Evolutionary conservation across 306 rosid species (phyloP).

Genomic region (Mimosa bimucronata): DNA sequence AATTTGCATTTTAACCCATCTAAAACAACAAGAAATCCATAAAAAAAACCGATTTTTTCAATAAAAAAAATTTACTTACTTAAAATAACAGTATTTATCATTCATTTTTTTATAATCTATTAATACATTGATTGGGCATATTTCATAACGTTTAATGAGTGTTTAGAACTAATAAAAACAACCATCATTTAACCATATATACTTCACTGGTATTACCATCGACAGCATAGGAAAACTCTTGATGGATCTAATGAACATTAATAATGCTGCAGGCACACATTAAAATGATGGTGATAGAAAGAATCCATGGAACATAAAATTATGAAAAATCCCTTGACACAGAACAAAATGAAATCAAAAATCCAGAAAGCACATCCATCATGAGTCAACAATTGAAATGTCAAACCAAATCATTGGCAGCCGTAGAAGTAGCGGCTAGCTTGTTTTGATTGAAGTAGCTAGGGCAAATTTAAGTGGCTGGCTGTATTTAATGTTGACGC

Average conservation of each 20-base stretch:
- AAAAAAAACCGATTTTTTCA: no score
- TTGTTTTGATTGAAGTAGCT: not conserved
- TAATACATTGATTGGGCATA: not conserved
- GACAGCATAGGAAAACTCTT: not conserved
- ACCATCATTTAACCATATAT: not conserved
- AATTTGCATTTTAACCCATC: no score
- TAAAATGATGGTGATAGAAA: not conserved
- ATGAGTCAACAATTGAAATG: not conserved
- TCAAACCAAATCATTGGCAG: not conserved
- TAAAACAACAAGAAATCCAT: no score
- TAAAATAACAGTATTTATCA: no score
- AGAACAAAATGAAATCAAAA: not conserved
- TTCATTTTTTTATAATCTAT: not conserved
- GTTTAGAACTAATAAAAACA: not conserved
- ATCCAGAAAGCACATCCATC: slow-evolving; percentile 1
- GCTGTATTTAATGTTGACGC: not conserved
- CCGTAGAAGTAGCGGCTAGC: not conserved
- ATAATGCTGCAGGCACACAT: no score
- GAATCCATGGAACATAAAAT: not conserved
- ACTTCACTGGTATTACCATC: not conserved
- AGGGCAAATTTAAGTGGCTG: not conserved
- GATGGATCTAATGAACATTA: not conserved
- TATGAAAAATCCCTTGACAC: not conserved
- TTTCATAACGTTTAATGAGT: not conserved
- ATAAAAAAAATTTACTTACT: no score